phyloP scores from a whole-genome alignment of 192 early-diverging fungal genomes.

The Backusella westeae region DNA sequence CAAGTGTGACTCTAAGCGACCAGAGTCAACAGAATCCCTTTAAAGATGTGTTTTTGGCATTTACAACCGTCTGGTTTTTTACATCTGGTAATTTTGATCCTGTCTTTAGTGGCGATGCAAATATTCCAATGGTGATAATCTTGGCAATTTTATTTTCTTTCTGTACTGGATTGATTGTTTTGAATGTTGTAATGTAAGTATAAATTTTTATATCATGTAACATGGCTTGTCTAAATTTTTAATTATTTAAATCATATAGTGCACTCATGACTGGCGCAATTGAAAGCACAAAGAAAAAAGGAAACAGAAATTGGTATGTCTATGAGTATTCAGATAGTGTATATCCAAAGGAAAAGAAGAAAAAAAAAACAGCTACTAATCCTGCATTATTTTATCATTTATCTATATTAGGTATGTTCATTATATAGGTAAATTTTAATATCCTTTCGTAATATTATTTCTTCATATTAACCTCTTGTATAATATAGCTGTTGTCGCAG shows the following conservation, averaged over 20 bases:
- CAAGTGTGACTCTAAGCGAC: background rate
- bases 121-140: background rate
- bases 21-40: background rate
- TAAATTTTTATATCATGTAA: background rate
- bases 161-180: background rate
- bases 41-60: background rate
- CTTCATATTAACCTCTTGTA: background rate
- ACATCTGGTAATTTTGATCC: slow-evolving; percentile 7
- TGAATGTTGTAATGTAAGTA: background rate
- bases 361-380: background rate
- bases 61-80: background rate
- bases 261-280: background rate
- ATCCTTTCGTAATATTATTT: background rate
- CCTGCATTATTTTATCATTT: background rate
- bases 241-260: background rate
- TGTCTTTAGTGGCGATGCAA: background rate
- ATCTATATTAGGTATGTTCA: background rate
- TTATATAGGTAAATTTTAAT: background rate
- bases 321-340: no score
- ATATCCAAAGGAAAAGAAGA: background rate
- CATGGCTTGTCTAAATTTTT: background rate
- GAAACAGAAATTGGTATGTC: background rate
- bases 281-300: background rate
- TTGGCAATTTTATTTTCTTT: slow-evolving; percentile 11
- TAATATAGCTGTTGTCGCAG: background rate